Conservation (phyloP, 768 basidiomycete species). For the Cystobasidium onofrii region DNA sequence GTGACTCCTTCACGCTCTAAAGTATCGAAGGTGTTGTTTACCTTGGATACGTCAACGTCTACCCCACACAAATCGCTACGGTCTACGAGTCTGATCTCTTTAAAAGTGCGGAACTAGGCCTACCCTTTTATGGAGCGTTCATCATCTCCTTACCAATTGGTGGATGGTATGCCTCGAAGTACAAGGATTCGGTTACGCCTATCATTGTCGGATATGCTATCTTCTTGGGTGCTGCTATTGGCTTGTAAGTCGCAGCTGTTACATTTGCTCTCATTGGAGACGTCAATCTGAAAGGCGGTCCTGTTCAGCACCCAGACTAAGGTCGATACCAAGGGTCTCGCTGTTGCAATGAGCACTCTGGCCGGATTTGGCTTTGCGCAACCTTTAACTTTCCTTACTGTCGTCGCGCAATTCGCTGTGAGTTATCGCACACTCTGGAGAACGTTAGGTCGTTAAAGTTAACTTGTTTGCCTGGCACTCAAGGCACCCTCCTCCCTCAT, state of each 20-base stretch:
- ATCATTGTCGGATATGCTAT: slow-evolving; percentile 5
- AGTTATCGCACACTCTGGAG: neutral
- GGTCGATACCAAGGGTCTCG: neutral
- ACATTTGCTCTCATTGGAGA: neutral
- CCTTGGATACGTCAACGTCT: neutral
- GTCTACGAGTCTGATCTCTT: slow-evolving; percentile 9
- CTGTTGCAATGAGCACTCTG: slow-evolving; percentile 1
- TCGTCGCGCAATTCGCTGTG: slow-evolving; percentile 8
- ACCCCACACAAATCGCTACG: neutral
- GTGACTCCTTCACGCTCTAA: neutral
- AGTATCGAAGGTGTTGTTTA: slow-evolving; percentile 10
- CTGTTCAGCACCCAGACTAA: neutral
- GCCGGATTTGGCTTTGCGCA: slow-evolving; percentile 10
- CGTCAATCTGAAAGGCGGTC: neutral
- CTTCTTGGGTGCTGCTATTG: neutral
- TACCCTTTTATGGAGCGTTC: slow-evolving; percentile 6
- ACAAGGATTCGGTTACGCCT: neutral
- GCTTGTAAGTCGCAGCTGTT: neutral
- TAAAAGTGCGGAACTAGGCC: neutral
- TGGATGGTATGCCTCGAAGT: neutral
- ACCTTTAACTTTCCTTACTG: slow-evolving; percentile 10
- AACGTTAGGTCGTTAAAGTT: neutral
- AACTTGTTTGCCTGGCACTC: neutral
- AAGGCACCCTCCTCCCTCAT: neutral
- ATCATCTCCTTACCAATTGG: slow-evolving; percentile 4